phyloP scores from a whole-genome alignment of 2,329 filamentous ascomycete species.

The Curvularia sp. region DNA sequence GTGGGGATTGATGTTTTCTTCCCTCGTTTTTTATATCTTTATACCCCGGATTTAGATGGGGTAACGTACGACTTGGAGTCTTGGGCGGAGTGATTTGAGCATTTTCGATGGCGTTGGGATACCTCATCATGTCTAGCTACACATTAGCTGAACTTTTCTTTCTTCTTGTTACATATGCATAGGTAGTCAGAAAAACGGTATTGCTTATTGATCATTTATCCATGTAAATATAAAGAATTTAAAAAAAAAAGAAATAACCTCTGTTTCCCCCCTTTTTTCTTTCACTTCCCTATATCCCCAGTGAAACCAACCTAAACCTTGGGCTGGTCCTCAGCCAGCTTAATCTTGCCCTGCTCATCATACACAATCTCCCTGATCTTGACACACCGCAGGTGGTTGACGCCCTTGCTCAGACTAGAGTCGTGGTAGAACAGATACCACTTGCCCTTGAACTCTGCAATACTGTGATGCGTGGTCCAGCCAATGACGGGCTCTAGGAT shows the following conservation, averaged over 20 bases:
- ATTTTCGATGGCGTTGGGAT: not conserved
- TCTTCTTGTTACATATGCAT: too few species aligned
- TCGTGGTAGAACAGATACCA: conserved; percentile 84
- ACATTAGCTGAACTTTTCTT: too few species aligned
- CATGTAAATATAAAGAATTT: too few species aligned
- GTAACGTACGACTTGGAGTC: not conserved
- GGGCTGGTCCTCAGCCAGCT: conserved; percentile 43
- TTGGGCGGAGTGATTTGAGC: not conserved
- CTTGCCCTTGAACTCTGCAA: conserved; percentile 73
- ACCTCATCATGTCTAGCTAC: not conserved
- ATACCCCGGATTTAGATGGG: not conserved
- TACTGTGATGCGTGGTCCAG: conserved; percentile 83
- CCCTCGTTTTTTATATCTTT: conserved; percentile 1
- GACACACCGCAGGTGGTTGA: conserved; percentile 74
- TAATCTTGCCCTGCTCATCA: conserved; percentile 69
- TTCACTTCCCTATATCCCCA: not conserved
- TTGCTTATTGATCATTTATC: not conserved
- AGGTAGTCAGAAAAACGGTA: not conserved
- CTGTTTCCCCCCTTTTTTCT: not conserved
- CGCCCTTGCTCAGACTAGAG: conserved; percentile 70
- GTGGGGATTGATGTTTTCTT: not conserved
- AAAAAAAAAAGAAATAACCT: too few species aligned
- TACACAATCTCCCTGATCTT: conserved; percentile 80
- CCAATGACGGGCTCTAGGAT: conserved; percentile 79
- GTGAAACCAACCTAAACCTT: conserved; percentile 22